Conservation (phyloP, 2,329 filamentous ascomycete species). For the Pleochaeta shiraiana region DNA sequence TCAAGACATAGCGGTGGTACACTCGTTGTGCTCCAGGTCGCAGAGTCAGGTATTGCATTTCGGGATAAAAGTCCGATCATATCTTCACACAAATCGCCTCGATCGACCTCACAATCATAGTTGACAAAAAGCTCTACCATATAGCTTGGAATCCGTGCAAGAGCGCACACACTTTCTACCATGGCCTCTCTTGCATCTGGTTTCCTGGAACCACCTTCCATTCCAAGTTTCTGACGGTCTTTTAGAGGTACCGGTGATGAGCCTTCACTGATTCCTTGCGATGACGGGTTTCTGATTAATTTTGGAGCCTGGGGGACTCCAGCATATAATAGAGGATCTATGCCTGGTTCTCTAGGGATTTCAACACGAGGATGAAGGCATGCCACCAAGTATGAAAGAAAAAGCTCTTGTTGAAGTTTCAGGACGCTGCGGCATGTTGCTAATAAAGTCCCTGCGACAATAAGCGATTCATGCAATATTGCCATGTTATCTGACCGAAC, state of each 20-base stretch:
- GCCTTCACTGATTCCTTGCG: conserved; percentile 55
- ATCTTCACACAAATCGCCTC: conserved; percentile 83
- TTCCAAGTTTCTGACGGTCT: conserved; percentile 74
- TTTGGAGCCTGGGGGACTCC: conserved; percentile 86
- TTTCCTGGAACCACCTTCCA: conserved; percentile 80
- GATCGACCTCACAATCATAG: conserved; percentile 88
- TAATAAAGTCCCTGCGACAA: conserved; percentile 75
- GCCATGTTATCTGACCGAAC: conserved; percentile 93
- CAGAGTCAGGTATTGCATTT: conserved; percentile 91
- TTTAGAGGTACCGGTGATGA: conserved; percentile 80
- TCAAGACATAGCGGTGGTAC: conserved; percentile 90
- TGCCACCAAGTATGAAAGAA: conserved; percentile 79
- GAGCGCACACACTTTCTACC: conserved; percentile 86
- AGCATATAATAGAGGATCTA: conserved; percentile 78
- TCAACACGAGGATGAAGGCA: conserved; percentile 89
- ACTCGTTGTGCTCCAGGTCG: conserved; percentile 97
- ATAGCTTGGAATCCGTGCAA: conserved; percentile 83
- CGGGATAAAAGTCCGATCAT: conserved; percentile 81
- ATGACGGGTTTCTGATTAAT: conserved; percentile 55
- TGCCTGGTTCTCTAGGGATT: conserved; percentile 74
- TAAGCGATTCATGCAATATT: conserved; percentile 76
- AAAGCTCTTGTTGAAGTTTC: conserved; percentile 92
- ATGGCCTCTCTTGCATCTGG: conserved; percentile 94
- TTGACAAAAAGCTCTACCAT: conserved; percentile 95
- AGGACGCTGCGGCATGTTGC: conserved; percentile 78